Evolutionary conservation across 495 filamentous ascomycete species (phyloP), one percentile per base, ranked within the genome.

Genomic region (Massariosphaeria phaeospora): DNA sequence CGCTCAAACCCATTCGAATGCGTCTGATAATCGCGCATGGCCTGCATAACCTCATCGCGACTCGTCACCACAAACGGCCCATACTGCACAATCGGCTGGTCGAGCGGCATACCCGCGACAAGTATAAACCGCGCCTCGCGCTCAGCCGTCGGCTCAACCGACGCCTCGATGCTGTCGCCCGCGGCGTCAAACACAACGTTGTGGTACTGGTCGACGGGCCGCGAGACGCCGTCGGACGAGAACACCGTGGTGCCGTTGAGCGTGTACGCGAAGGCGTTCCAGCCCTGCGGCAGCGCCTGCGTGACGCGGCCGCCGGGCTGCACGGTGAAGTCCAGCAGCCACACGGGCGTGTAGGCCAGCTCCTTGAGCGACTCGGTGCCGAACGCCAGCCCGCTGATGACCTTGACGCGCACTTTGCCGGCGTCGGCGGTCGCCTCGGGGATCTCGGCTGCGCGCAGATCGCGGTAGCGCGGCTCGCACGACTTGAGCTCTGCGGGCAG

Each of bases 1-100:
- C 84, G 76, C 75, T 98, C 91, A 66, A 98, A 98, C 13, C 91
- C 91, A 70, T 96, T 96, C 21, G 80, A 78, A 52, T 83, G 76
- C 40, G 76, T 84, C 73, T 89, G 87, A 63, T 84, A 98, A 71
- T 98, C 91, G 44, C 82, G 71, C 78, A 98, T 83, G 2, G 93
- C 89, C 73, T 96, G 81, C 59, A 89, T 86, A 33, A 98, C 89
- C 67, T 93, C 82, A 61, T 95, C 89, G 63, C 89, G 76, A 10
- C 78, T 79, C 30, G 76, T 95, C 55, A 95, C 64, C 12, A 98
- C 93, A 67, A 98, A 98, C 1, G 91, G 91, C 0, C 91, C 91
- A 67, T 98, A 96, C 77, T 98, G 91, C 23, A 96, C 87, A 18
- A 98, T 84, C 47, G 86, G 83, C 70, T 98, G 91, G 66, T 96